Evolutionary conservation across 2,329 filamentous ascomycete genomes (phyloP).

Genomic region (Xylaria hypoxylon): DNA sequence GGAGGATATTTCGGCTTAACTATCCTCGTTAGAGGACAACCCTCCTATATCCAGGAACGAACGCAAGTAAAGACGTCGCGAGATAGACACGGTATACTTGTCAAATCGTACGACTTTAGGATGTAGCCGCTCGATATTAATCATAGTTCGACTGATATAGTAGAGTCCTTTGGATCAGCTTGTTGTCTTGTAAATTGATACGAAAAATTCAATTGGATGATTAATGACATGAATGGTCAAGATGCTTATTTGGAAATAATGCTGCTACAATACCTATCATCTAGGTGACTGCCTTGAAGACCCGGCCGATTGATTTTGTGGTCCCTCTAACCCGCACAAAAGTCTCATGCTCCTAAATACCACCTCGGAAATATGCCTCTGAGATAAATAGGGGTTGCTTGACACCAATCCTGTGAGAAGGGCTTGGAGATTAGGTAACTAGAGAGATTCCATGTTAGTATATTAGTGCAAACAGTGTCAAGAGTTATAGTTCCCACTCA

Average conservation of each 20-base stretch:
- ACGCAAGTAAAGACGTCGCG: neutral
- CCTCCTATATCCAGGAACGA: neutral
- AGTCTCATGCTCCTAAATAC: constrained; percentile 17
- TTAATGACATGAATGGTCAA: neutral
- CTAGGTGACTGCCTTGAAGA: constrained; percentile 21
- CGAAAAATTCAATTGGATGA: neutral
- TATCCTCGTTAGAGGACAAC: too few relatives aligned
- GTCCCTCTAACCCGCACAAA: constrained; percentile 20
- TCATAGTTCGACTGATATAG: neutral
- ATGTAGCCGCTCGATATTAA: neutral
- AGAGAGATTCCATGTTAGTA: constrained; percentile 6
- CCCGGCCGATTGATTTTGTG: constrained; percentile 7
- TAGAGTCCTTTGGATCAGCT: neutral
- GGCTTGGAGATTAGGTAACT: constrained; percentile 29
- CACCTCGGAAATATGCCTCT: constrained; percentile 22
- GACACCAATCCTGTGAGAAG: constrained; percentile 26
- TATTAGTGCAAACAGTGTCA: neutral
- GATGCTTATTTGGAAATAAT: neutral
- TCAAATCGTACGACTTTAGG: neutral
- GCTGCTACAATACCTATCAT: neutral
- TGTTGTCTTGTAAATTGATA: neutral
- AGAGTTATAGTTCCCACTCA: constrained; percentile 13
- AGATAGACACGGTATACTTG: neutral
- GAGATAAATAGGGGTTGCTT: constrained; percentile 26
- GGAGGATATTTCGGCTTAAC: neutral